Evolutionary conservation across 192 early-diverging fungal species (phyloP).

Genomic region (Thoreauomyces humboldtii): DNA sequence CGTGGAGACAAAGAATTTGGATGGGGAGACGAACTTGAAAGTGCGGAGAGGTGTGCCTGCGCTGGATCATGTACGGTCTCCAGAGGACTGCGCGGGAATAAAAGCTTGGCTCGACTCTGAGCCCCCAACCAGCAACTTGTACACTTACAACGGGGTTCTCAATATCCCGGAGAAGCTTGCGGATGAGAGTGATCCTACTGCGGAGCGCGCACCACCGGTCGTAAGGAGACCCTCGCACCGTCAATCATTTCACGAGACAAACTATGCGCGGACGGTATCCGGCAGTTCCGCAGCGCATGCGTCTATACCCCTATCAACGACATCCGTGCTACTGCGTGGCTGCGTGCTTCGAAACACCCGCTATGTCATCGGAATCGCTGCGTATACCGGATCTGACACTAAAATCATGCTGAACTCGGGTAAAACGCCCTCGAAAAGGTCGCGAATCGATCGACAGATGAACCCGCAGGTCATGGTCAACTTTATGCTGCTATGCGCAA

Average conservation of each 20-base stretch:
- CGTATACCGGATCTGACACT: conserved; percentile 92
- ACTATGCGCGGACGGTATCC: neutral
- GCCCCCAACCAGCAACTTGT: conserved; percentile 46
- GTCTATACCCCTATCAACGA: conserved; percentile 74
- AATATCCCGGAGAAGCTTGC: neutral
- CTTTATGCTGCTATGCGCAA: conserved; percentile 49
- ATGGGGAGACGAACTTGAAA: conserved; percentile 98
- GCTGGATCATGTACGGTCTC: conserved; percentile 62
- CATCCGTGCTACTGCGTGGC: conserved; percentile 75
- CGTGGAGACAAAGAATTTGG: conserved; percentile 93
- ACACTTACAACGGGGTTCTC: conserved; percentile 45
- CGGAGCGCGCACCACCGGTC: neutral
- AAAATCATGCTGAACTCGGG: conserved; percentile 97
- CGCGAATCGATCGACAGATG: conserved; percentile 85
- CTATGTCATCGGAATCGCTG: conserved; percentile 80
- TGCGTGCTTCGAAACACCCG: conserved; percentile 90
- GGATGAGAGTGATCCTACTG: neutral
- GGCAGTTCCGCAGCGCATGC: too few species aligned
- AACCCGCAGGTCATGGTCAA: conserved; percentile 77
- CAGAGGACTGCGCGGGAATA: conserved; percentile 63
- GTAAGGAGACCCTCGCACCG: neutral
- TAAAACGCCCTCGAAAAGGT: conserved; percentile 87
- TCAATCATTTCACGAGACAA: neutral
- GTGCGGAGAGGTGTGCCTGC: conserved; percentile 67
- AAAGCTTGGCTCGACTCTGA: conserved; percentile 44